Evolutionary conservation across 352 stramenopile genomes (phyloP).

Genomic region (Globisporangium echinulatum): DNA sequence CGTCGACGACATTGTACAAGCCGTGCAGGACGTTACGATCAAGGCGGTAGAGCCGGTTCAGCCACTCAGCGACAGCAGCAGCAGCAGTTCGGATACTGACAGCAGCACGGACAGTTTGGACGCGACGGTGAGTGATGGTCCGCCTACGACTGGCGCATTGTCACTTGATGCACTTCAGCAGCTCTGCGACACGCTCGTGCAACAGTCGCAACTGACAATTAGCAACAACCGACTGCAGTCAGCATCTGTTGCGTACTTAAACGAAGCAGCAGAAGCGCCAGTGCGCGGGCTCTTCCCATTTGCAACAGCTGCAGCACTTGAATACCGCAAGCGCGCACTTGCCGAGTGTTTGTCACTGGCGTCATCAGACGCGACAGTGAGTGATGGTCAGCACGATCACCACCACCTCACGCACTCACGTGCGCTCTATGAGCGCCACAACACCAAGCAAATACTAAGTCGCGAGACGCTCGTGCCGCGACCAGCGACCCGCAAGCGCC

Average conservation of each 20-base stretch:
- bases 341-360: constrained; percentile 17
- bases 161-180: constrained; percentile 20
- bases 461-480: constrained; percentile 47
- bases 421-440: constrained; percentile 41
- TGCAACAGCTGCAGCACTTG: constrained; percentile 47
- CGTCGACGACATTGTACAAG: constrained; percentile 56
- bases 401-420: constrained; percentile 43
- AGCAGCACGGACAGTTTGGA: too few relatives aligned
- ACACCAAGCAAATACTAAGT: constrained; percentile 44
- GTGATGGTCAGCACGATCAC: constrained; percentile 4
- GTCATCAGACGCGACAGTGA: not conserved
- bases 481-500: constrained; percentile 36
- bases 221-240: constrained; percentile 3
- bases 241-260: not conserved
- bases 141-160: too few relatives aligned
- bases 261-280: not conserved
- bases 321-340: constrained; percentile 54
- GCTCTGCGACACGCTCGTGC: constrained; percentile 48
- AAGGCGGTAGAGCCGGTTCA: too few relatives aligned
- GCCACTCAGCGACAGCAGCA: too few relatives aligned
- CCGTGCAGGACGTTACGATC: constrained; percentile 1
- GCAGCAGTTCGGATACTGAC: too few relatives aligned
- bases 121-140: too few relatives aligned
- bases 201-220: constrained; percentile 27
- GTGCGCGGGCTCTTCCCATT: constrained; percentile 44